Base-by-base conservation (phyloP, 2,329 filamentous ascomycete genomes). In the Cercospora brassicicola region DNA sequence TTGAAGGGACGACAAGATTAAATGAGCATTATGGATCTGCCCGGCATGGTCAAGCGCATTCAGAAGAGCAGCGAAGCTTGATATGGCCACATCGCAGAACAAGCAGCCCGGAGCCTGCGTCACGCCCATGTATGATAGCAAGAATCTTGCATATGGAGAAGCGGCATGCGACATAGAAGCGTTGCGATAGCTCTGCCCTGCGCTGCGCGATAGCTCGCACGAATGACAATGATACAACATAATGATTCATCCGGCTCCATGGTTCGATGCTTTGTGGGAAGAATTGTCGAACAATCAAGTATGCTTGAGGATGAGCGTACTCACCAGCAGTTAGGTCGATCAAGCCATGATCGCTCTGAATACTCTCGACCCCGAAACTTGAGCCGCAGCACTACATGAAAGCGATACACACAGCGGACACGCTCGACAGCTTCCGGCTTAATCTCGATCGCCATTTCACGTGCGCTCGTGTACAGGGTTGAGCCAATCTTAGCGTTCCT, bases 1-100 rank as follows among this genome's bases (percentile, higher is more conserved):
- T 86, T 99, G 81, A 98, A 98, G 89, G 94, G 94, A 79, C 89
- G 94, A 85, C 94, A 98, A 85, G 94, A 98, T 69, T 85, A 82
- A 68, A 67, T 4, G 57, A 20, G 30, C 23, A 18, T n/a, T 13
- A 33, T n/a, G 15, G 18, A 18, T 23, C 3, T 39, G 57, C 59
- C 18, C 51, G 23, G 28, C 23, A 56, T 30, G 59, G 39, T 45
- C 39, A 9, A 33, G 31, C 62, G 15, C 20, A 11, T 5, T 9
- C 9, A 59, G 56, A 57, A n/a, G 61, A 30, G 48, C 15, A 53
- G 31, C n/a, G 8, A 20, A 23, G 28, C 45, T 31, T 26, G 64
- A n/a, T 13, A 18, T 36, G 28, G 45, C 26, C 13, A 18, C 26
- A 15, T 31, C 26, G 64, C 18, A 26, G 33, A 23, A 39, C 10